phyloP scores from a whole-genome alignment of 768 basidiomycete genomes.

The Mycena indigotica region DNA sequence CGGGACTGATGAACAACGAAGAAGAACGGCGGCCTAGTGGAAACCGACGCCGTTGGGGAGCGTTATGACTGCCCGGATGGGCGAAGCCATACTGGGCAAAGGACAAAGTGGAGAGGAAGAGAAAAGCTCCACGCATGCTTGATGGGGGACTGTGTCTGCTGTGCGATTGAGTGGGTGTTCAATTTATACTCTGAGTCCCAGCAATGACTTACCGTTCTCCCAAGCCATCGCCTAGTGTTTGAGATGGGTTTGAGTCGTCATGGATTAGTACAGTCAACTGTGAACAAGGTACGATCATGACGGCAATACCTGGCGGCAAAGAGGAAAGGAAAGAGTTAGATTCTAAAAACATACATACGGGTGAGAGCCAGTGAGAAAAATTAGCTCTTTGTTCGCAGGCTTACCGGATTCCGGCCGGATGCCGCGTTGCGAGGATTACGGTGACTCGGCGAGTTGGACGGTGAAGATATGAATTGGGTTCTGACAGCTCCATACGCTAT shows the following conservation, averaged over 20 bases:
- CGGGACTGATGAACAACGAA: conserved; percentile 5
- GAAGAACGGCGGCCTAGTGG: background rate
- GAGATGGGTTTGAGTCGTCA: no score
- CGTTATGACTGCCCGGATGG: background rate
- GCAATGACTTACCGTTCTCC: no score
- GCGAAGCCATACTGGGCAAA: background rate
- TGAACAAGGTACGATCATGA: no score
- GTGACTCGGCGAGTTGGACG: no score
- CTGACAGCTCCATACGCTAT: background rate
- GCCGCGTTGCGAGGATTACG: no score
- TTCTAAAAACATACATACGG: background rate
- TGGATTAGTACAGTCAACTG: no score
- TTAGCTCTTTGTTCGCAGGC: no score
- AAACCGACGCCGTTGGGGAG: background rate
- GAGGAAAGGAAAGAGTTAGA: background rate
- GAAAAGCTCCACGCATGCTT: background rate
- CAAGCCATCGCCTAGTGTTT: no score
- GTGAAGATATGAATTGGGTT: no score
- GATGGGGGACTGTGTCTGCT: background rate
- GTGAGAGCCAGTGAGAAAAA: no score
- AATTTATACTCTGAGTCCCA: background rate
- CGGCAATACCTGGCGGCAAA: background rate
- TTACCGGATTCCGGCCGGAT: no score
- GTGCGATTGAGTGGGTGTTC: background rate
- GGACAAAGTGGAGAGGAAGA: background rate